These are phyloP conservation scores for Emydomyces testavorans DNA, from an alignment of 2,329 filamentous ascomycete species.

Conservation along the genomic window DNA sequence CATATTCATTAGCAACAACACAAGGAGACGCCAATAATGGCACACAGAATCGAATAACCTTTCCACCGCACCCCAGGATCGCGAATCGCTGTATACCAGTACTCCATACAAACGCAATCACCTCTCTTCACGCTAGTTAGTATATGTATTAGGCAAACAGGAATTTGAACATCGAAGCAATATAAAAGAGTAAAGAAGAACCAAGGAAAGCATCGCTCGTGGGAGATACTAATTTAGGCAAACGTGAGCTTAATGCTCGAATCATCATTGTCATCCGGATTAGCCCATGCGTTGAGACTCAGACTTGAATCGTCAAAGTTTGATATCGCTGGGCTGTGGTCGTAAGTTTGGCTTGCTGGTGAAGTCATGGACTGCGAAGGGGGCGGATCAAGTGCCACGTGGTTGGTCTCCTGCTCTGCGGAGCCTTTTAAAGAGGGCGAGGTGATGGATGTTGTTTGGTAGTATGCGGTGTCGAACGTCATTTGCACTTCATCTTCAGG, in stretches of 20 bases:
- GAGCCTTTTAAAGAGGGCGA: background rate
- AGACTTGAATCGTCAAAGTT: constrained; percentile 5
- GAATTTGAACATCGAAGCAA: background rate
- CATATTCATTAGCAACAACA: background rate
- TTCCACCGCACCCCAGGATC: background rate
- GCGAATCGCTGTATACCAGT: background rate
- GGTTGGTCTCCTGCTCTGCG: background rate
- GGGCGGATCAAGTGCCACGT: background rate
- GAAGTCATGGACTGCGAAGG: background rate
- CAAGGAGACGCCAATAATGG: background rate
- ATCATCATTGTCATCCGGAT: constrained; percentile 56
- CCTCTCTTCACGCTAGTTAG: background rate
- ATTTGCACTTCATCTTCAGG: constrained; percentile 44
- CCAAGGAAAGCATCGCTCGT: constrained; percentile 1
- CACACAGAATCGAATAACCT: background rate
- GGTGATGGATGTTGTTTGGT: constrained; percentile 24
- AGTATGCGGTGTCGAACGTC: constrained; percentile 58
- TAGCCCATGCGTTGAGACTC: constrained; percentile 55
- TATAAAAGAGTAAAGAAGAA: constrained; percentile 8
- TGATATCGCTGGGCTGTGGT: background rate
- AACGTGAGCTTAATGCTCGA: constrained; percentile 73
- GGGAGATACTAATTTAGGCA: constrained; percentile 41
- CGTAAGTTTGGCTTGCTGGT: background rate
- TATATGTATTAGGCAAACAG: background rate
- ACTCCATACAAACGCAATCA: background rate